Conservation (phyloP, 768 basidiomycete genomes). For the Strobilomyces dryophilus region DNA sequence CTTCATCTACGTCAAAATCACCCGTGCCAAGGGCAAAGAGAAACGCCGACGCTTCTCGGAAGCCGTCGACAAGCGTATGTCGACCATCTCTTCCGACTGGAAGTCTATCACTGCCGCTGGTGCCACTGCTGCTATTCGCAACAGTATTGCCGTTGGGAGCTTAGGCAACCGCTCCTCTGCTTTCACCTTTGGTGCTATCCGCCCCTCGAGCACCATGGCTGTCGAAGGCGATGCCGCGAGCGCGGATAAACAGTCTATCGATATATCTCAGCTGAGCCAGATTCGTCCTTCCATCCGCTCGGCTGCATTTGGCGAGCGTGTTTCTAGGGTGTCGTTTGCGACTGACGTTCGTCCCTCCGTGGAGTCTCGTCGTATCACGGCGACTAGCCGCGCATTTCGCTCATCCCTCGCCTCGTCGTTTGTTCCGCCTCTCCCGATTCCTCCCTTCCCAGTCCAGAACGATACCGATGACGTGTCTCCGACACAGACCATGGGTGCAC, state of each 20-base stretch:
- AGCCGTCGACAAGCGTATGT: constrained; percentile 79
- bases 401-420: constrained; percentile 38
- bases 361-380: constrained; percentile 40
- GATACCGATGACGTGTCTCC: constrained; percentile 37
- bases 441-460: constrained; percentile 12
- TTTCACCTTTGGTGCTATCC: constrained; percentile 58
- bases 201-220: constrained; percentile 42
- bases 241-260: constrained; percentile 38
- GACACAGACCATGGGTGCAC: constrained; percentile 39
- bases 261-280: constrained; percentile 36
- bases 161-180: constrained; percentile 37
- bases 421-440: constrained; percentile 39
- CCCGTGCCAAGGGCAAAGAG: constrained; percentile 44
- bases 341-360: constrained; percentile 48
- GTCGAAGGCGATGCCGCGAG: constrained; percentile 37
- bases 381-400: constrained; percentile 43
- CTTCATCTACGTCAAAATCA: constrained; percentile 49
- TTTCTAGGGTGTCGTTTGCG: constrained; percentile 68
- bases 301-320: constrained; percentile 45
- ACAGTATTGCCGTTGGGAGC: constrained; percentile 51
- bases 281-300: constrained; percentile 54
- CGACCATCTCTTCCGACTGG: constrained; percentile 76
- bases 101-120: constrained; percentile 66
- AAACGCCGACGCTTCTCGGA: constrained; percentile 60
- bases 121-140: constrained; percentile 69